These are phyloP conservation scores for Trametes hirsuta DNA, from an alignment of 1,284 basidiomycete genomes.

Conservation along the genomic window DNA sequence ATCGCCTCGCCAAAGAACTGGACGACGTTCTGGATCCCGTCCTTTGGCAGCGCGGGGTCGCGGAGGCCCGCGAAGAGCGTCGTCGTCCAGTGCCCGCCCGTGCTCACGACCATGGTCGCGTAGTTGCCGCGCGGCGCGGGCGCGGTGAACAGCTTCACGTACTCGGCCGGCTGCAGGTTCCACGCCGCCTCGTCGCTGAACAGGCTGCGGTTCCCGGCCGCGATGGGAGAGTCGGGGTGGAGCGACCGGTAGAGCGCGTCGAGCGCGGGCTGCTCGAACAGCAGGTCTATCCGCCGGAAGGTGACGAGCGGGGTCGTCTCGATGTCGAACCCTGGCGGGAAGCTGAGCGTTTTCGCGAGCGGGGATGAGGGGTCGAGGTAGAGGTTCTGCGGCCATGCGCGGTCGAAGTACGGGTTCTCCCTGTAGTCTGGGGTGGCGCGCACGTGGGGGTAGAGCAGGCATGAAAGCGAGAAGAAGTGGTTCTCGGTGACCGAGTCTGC, in stretches of 20 bases:
- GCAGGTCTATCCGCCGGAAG: slow-evolving; percentile 65
- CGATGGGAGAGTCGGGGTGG: slow-evolving; percentile 22
- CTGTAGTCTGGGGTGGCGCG: slow-evolving; percentile 63
- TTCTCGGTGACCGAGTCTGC: slow-evolving; percentile 69
- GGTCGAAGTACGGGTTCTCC: slow-evolving; percentile 55
- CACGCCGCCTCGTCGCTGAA: slow-evolving; percentile 60
- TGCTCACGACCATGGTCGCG: slow-evolving; percentile 60
- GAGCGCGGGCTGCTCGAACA: slow-evolving; percentile 55
- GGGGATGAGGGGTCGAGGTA: slow-evolving; percentile 60
- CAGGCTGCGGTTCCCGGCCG: slow-evolving; percentile 32
- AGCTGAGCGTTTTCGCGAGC: slow-evolving; percentile 42
- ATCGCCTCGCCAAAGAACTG: slow-evolving; percentile 59
- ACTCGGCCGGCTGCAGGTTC: slow-evolving; percentile 54
- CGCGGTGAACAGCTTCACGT: slow-evolving; percentile 50
- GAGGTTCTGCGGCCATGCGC: slow-evolving; percentile 64
- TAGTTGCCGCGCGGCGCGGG: slow-evolving; percentile 55
- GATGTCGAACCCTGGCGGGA: slow-evolving; percentile 58
- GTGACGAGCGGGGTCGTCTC: slow-evolving; percentile 60
- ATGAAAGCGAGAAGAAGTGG: slow-evolving; percentile 73
- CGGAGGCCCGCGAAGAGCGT: slow-evolving; percentile 53
- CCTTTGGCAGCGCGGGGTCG: slow-evolving; percentile 38
- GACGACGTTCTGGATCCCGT: slow-evolving; percentile 55
- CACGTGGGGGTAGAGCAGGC: slow-evolving; percentile 65
- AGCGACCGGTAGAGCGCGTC: slow-evolving; percentile 44
- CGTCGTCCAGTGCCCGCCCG: slow-evolving; percentile 70